phyloP scores from a whole-genome alignment of 306 rosid genomes.

The Hippophae gyantsensis region DNA sequence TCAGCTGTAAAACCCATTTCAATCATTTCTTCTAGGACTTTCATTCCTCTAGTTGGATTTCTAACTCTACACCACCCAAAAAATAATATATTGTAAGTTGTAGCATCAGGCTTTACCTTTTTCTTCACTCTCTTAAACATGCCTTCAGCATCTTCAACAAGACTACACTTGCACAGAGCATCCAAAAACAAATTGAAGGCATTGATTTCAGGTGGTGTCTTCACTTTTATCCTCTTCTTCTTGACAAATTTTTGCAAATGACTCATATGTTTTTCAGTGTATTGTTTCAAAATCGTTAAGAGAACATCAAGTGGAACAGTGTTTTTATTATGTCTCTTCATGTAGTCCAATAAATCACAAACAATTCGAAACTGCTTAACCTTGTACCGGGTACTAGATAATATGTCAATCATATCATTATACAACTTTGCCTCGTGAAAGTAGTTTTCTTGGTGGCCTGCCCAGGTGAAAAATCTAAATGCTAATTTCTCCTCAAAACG shows the following conservation, averaged over 20 bases:
- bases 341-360: slow-evolving; percentile 70
- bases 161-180: slow-evolving; percentile 75
- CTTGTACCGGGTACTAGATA: slow-evolving; percentile 66
- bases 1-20: slow-evolving; percentile 62
- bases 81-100: slow-evolving; percentile 59
- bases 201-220: slow-evolving; percentile 71
- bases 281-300: slow-evolving; percentile 51
- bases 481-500: slow-evolving; percentile 82
- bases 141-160: slow-evolving; percentile 67
- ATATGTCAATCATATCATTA: slow-evolving; percentile 73
- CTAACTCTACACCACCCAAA: slow-evolving; percentile 96
- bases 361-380: slow-evolving; percentile 78
- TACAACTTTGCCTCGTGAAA: slow-evolving; percentile 56
- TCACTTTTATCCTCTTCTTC: slow-evolving; percentile 74
- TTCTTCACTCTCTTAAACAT: slow-evolving; percentile 57
- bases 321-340: slow-evolving; percentile 69
- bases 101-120: slow-evolving; percentile 51
- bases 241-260: slow-evolving; percentile 74
- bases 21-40: slow-evolving; percentile 69
- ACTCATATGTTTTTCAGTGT: slow-evolving; percentile 66
- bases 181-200: slow-evolving; percentile 76
- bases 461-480: slow-evolving; percentile 82
- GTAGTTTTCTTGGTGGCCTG: slow-evolving; percentile 63
- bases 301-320: slow-evolving; percentile 57
- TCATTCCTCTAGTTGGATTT: slow-evolving; percentile 65